These are phyloP conservation scores for Fusarium sp. DNA, from an alignment of 2,329 filamentous ascomycete genomes.

Conservation along the genomic window DNA sequence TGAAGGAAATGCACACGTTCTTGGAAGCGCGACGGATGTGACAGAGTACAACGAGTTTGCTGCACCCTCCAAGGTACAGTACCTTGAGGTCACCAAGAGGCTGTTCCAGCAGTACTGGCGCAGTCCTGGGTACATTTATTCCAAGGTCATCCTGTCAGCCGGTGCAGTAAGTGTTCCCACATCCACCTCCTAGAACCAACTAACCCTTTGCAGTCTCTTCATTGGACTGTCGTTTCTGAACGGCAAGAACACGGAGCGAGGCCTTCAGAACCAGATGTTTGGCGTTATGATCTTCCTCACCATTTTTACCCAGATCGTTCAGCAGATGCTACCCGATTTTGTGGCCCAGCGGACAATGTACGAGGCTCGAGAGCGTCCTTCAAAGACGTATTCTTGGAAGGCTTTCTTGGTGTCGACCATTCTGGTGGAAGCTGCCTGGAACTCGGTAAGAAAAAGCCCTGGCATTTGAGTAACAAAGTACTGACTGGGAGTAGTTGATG, in stretches of 20 bases:
- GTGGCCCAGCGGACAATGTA: slow-evolving; percentile 76
- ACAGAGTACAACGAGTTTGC: slow-evolving; percentile 48
- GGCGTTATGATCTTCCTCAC: slow-evolving; percentile 78
- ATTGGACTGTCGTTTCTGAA: slow-evolving; percentile 78
- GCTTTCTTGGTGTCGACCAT: slow-evolving; percentile 73
- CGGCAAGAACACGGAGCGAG: slow-evolving; percentile 69
- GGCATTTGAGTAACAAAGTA: fast-evolving
- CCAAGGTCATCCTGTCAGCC: slow-evolving; percentile 54
- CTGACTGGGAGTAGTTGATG: slow-evolving; percentile 42
- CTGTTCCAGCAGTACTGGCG: slow-evolving; percentile 52
- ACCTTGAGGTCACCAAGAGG: slow-evolving; percentile 52
- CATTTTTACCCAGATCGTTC: slow-evolving; percentile 74
- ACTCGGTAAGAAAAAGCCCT: slow-evolving; percentile 62
- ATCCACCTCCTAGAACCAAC: fast-evolving
- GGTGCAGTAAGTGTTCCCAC: slow-evolving; percentile 46
- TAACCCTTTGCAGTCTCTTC: slow-evolving; percentile 59
- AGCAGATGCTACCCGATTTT: slow-evolving; percentile 79
- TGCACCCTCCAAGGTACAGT: slow-evolving; percentile 46
- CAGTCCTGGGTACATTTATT: slow-evolving; percentile 72
- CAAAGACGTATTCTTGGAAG: slow-evolving; percentile 76
- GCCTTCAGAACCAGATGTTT: slow-evolving; percentile 79
- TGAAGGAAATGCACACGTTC: background rate
- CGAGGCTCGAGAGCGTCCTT: slow-evolving; percentile 75
- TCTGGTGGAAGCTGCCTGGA: slow-evolving; percentile 75
- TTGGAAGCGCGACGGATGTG: background rate